Evolutionary conservation across 805 yeast species (phyloP).

Genomic region (Myxozyma kluyveri): DNA sequence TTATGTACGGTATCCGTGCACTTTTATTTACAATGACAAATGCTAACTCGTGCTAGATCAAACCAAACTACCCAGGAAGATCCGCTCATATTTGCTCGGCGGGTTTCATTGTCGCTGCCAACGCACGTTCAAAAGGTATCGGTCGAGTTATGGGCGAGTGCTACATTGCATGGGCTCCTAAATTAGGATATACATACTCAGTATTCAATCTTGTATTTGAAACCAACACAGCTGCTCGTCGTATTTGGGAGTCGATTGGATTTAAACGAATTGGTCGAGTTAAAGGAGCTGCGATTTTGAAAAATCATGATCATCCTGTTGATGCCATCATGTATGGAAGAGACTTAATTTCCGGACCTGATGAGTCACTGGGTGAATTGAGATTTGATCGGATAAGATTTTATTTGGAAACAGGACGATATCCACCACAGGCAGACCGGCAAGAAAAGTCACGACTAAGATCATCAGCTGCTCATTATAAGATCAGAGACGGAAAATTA

Average conservation of each 20-base stretch:
- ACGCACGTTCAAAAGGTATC: constrained; percentile 87
- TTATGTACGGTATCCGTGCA: constrained; percentile 37
- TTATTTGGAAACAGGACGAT: constrained; percentile 78
- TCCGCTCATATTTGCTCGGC: constrained; percentile 92
- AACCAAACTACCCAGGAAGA: constrained; percentile 89
- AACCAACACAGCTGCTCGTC: constrained; percentile 77
- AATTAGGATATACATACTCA: constrained; percentile 79
- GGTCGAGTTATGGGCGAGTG: constrained; percentile 83
- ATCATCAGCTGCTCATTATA: constrained; percentile 72
- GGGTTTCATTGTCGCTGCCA: constrained; percentile 84
- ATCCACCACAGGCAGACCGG: constrained; percentile 79
- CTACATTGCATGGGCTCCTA: constrained; percentile 86
- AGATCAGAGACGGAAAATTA: constrained; percentile 61
- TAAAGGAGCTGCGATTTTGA: constrained; percentile 83
- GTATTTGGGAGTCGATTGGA: constrained; percentile 70
- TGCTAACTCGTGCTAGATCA: constrained; percentile 42
- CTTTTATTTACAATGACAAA: not conserved
- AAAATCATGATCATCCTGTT: constrained; percentile 79
- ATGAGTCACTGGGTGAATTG: constrained; percentile 48
- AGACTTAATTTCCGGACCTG: constrained; percentile 59
- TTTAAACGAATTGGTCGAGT: constrained; percentile 78
- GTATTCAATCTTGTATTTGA: constrained; percentile 85
- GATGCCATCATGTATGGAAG: constrained; percentile 85
- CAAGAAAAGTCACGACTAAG: constrained; percentile 86
- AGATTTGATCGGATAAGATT: constrained; percentile 74